These are phyloP conservation scores for Aegilops tauschii DNA, from an alignment of 176 grass and related monocot genomes.

Conservation along the genomic window DNA sequence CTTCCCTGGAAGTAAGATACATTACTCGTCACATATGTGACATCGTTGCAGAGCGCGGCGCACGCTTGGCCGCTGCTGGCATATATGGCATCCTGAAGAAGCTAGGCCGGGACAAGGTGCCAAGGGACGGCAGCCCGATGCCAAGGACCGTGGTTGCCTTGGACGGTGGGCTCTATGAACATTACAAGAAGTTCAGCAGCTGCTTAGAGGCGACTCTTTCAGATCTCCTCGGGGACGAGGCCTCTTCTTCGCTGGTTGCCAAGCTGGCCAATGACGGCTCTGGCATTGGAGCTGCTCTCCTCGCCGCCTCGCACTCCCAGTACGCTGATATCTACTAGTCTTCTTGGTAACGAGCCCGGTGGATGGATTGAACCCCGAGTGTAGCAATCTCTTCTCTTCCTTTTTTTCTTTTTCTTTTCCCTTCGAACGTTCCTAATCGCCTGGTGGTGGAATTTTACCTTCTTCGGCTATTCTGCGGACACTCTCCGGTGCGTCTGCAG, in stretches of 20 bases:
- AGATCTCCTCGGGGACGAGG: constrained; percentile 74
- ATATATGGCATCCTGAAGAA: constrained; percentile 88
- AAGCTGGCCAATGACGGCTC: constrained; percentile 87
- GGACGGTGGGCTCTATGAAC: constrained; percentile 88
- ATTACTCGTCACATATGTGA: constrained; percentile 73
- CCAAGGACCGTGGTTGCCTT: constrained; percentile 65
- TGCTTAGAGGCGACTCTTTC: constrained; percentile 67
- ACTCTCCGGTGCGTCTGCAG: constrained; percentile 28
- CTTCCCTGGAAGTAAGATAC: constrained; percentile 77
- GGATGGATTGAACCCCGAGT: constrained; percentile 6
- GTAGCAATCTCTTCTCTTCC: constrained; percentile 29
- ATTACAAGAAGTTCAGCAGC: constrained; percentile 79
- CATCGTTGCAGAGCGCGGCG: constrained; percentile 77
- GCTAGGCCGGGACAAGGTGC: constrained; percentile 51
- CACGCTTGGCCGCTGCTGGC: constrained; percentile 73
- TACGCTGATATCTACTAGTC: constrained; percentile 53
- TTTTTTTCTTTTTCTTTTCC: background rate
- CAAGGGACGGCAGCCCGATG: constrained; percentile 21
- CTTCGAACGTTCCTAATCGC: constrained; percentile 23
- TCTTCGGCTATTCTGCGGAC: constrained; percentile 46
- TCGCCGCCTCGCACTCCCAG: constrained; percentile 78
- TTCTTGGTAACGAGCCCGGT: background rate
- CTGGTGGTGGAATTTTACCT: constrained; percentile 23
- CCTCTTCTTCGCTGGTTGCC: constrained; percentile 48
- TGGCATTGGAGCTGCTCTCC: constrained; percentile 76